Percentiles rank a stretch among this genome's conserved stretches.
Evolutionary conservation across 768 basidiomycete species (phyloP).

Genomic region (Crepidotus variabilis): DNA sequence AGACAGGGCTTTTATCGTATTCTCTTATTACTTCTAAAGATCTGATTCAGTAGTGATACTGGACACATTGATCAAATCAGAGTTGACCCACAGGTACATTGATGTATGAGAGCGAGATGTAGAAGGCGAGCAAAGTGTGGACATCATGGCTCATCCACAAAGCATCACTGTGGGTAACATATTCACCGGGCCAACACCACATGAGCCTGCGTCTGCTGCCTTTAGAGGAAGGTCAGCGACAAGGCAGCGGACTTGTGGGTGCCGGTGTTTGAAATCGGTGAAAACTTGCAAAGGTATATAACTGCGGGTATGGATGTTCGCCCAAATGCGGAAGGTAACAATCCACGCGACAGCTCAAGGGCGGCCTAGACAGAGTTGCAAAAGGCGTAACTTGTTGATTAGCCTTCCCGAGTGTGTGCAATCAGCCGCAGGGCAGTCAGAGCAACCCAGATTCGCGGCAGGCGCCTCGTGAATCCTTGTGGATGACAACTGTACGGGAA

Average conservation of each 20-base stretch:
- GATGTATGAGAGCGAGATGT: background rate
- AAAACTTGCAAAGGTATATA: background rate
- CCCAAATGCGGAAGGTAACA: background rate
- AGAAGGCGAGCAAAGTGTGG: background rate
- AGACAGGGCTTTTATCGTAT: background rate
- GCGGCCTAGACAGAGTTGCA: background rate
- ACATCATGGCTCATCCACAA: background rate
- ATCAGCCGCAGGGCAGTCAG: background rate
- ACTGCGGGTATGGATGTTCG: background rate
- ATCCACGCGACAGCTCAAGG: background rate
- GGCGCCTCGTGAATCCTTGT: background rate
- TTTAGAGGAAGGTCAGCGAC: background rate
- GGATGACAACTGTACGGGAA: background rate
- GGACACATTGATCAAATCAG: background rate
- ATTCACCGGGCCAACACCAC: background rate
- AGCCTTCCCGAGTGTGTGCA: background rate
- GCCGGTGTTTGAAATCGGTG: background rate
- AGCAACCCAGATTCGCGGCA: background rate
- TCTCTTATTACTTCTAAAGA: background rate
- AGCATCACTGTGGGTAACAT: background rate
- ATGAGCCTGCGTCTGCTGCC: background rate
- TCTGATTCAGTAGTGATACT: background rate
- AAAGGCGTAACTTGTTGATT: background rate
- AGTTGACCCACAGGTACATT: background rate
- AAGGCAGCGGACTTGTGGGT: background rate